These are phyloP conservation scores for Wallacemonas sp. DNA, from an alignment of 208 protist species.

Conservation along the genomic window DNA sequence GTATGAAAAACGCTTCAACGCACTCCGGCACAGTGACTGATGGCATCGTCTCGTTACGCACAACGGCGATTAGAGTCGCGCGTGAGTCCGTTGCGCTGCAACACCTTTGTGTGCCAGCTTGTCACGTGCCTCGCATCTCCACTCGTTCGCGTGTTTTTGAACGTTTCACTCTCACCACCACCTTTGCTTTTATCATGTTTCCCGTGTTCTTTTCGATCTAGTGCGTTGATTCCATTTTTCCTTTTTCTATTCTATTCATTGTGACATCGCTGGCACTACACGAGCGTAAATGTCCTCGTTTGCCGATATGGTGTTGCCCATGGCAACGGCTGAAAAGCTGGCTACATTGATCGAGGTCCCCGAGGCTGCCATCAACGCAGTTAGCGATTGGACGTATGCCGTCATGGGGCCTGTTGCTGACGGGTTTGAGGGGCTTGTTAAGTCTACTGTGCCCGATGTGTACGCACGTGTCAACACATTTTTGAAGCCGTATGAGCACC, in stretches of 20 bases:
- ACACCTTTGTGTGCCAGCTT: no score
- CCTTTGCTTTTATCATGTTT: no score
- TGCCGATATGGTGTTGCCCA: constrained; percentile 31
- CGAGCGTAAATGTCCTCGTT: constrained; percentile 16
- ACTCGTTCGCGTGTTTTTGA: no score
- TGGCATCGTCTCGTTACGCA: no score
- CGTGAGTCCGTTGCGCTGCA: no score
- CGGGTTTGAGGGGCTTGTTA: constrained; percentile 33
- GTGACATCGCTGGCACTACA: background rate
- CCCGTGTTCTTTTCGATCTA: no score
- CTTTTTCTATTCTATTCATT: background rate
- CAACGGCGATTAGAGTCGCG: no score
- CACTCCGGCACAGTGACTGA: no score
- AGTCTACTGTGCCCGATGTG: constrained; percentile 24
- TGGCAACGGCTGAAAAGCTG: constrained; percentile 33
- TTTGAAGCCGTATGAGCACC: constrained; percentile 31
- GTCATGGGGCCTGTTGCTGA: constrained; percentile 26
- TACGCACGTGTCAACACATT: constrained; percentile 20
- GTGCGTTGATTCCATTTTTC: background rate
- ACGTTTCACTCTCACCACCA: no score
- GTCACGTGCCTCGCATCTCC: no score
- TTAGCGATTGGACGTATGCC: constrained; percentile 24
- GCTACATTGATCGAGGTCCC: constrained; percentile 57
- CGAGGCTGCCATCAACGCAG: constrained; percentile 40
- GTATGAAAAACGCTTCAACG: no score